Base-by-base conservation (phyloP, 2,329 filamentous ascomycete genomes). In the Parascedosporium putredinis region DNA sequence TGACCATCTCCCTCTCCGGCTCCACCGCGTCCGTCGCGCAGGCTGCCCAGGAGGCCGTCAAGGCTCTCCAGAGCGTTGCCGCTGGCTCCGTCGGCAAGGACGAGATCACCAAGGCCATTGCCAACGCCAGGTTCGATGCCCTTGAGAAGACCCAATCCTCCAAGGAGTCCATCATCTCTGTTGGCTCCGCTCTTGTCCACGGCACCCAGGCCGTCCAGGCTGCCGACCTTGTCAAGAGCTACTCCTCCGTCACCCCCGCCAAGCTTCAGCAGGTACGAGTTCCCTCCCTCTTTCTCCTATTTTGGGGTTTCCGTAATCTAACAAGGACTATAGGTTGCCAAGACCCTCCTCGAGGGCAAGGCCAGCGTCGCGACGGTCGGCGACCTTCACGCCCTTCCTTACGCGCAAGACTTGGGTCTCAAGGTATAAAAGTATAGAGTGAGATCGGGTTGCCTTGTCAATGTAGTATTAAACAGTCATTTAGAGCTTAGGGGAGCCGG, bases 391-490 rank as follows among this genome's bases (percentile, higher is more conserved):
- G 78, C 84, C 61, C 81, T 98, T 64, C 93, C 93, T 51, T 98
- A 84, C 65, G 93, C 89, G 57, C 87, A 90, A 71, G 93, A 98
- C 65, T 76, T 98, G 67, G 94, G 91, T 60, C 79, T 98, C 65
- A 88, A 84, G 67, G 88, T 95, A 79, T 98, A 94, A 79, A 52
- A 58, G 20, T 31, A 47, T 25, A 20, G 34, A 46, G 24, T 33
- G 34, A 42, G 36, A 49, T 23, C 22, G 27, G 31, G 20, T 33
- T 16, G 9, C 29, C 40, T 36, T 20, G 53, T 52, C 54, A 55
- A 49, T 55, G 54, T 55, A 55, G 52, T 51, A 55, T 55, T 53
- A 55, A 52, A 52, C 45, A 42, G 50, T 50, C 48, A 45, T 50
- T 29, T 50, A 50, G 42, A 50, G 25, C 24, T 38, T 27, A 38